phyloP scores from a whole-genome alignment of 306 rosid species.

The Cucurbita ficifolia region DNA sequence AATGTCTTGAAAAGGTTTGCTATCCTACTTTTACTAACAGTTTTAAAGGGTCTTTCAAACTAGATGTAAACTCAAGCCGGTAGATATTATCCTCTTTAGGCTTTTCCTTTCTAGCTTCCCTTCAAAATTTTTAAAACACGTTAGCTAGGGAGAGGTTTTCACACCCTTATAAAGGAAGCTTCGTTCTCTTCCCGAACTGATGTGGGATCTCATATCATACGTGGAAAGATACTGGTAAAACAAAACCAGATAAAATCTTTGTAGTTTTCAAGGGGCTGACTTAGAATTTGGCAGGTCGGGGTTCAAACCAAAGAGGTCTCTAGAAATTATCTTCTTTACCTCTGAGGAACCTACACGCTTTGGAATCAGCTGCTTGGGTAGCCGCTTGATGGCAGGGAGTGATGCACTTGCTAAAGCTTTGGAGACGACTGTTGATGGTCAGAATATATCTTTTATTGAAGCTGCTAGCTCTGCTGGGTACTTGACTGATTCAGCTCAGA shows the following conservation, averaged over 20 bases:
- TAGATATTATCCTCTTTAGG: too few species aligned
- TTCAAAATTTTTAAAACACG: too few species aligned
- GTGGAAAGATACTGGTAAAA: background rate
- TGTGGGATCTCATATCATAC: too few species aligned
- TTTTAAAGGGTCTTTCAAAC: background rate
- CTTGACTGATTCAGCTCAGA: slow-evolving; percentile 35
- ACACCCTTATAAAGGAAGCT: too few species aligned
- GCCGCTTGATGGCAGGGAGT: slow-evolving; percentile 77
- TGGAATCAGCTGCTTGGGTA: slow-evolving; percentile 91
- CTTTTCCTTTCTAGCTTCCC: too few species aligned
- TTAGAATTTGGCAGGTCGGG: slow-evolving; percentile 49
- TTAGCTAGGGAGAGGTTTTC: too few species aligned
- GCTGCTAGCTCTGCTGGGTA: slow-evolving; percentile 82
- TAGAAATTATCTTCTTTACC: slow-evolving; percentile 79
- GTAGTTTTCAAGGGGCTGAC: slow-evolving; percentile 4
- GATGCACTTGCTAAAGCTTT: slow-evolving; percentile 49
- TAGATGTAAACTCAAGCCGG: too few species aligned
- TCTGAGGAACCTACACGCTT: slow-evolving; percentile 97
- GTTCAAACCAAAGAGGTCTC: slow-evolving; percentile 59
- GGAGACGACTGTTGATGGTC: slow-evolving; percentile 48
- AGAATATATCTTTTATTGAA: slow-evolving; percentile 63
- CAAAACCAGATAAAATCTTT: background rate
- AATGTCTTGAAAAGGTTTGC: slow-evolving; percentile 63
- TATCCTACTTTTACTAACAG: slow-evolving; percentile 3
- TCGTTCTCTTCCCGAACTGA: too few species aligned